These are phyloP conservation scores for Pseudognaphalium luteoalbum DNA, from an alignment of 129 eudicot species.

Conservation along the genomic window DNA sequence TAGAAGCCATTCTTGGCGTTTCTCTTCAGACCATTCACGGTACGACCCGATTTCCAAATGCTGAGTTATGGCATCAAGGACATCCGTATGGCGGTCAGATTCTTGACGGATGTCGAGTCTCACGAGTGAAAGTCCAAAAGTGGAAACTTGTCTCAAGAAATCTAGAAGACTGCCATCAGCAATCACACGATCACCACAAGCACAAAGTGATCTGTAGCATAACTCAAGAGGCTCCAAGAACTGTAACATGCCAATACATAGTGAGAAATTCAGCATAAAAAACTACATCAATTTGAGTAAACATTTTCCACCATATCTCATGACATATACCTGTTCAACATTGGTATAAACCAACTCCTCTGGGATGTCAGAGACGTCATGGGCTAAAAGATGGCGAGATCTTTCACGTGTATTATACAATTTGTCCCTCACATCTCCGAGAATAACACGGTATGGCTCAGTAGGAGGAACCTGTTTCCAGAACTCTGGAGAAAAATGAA, in stretches of 20 bases:
- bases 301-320: neutral
- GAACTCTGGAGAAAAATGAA: slow-evolving; percentile 62
- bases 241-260: slow-evolving; percentile 39
- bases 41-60: slow-evolving; percentile 93
- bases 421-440: slow-evolving; percentile 97
- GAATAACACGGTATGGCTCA: slow-evolving; percentile 96
- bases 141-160: slow-evolving; percentile 90
- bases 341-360: slow-evolving; percentile 81
- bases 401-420: slow-evolving; percentile 92
- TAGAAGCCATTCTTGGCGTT: slow-evolving; percentile 90
- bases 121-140: slow-evolving; percentile 93
- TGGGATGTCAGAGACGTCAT: slow-evolving; percentile 78
- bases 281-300: neutral
- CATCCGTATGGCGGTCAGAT: slow-evolving; percentile 93
- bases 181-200: slow-evolving; percentile 88
- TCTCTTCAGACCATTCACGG: slow-evolving; percentile 87
- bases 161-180: slow-evolving; percentile 98
- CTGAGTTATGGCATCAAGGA: slow-evolving; percentile 86
- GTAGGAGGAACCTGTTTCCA: slow-evolving; percentile 90
- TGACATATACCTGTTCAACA: slow-evolving; percentile 66
- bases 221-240: slow-evolving; percentile 97
- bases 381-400: slow-evolving; percentile 79
- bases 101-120: slow-evolving; percentile 97
- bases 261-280: slow-evolving; percentile 5
- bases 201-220: slow-evolving; percentile 89